Evolutionary conservation across 805 yeast genomes (phyloP), one percentile per base, ranked within the genome.

Genomic region (Saccharomycopsis selenospora): DNA sequence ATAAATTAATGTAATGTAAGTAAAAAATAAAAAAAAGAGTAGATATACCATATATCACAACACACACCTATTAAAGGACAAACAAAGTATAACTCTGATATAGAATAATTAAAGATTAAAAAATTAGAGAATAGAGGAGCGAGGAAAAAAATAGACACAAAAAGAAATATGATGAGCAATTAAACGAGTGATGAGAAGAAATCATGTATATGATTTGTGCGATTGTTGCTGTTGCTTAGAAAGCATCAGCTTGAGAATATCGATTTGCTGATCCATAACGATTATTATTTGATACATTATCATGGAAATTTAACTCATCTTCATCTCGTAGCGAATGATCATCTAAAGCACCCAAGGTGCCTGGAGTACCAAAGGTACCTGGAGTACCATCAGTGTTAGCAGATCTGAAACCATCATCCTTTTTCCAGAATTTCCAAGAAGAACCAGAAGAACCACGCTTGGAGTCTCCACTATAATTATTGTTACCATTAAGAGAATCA

Each of bases 211-310:
- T n/a, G n/a, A n/a, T n/a, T n/a, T n/a, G n/a, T n/a, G n/a, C n/a
- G n/a, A n/a, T n/a, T n/a, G n/a, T n/a, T 8, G 40, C 22, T 36
- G 40, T 17, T 6, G 18, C 42, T 29, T 29, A 43, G 18, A 43
- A 43, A 10, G 46, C 46, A 36, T 47, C 17, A 23, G 29, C 43
- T 17, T 44, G 48, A 14, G 52, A 36, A 43, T 48, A 48, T 17
- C 52, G 27, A 23, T 42, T 48, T 3, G 48, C 24, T 18, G 52
- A 17, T 14, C 5, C 17, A 14, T 33, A 33, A 14, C 8, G 52
- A n/a, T 42, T 22, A 2, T 28, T 24, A 8, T 18, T 14, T 18
- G 48, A 22, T 5, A 42, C 43, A 22, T 36, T 22, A 26, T n/a
- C 33, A n/a, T 47, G 4, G 46, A 43, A 47, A 11, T 18, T 33